Conservation (phyloP, 805 yeast genomes). For the Wickerhamiella siamensis region DNA sequence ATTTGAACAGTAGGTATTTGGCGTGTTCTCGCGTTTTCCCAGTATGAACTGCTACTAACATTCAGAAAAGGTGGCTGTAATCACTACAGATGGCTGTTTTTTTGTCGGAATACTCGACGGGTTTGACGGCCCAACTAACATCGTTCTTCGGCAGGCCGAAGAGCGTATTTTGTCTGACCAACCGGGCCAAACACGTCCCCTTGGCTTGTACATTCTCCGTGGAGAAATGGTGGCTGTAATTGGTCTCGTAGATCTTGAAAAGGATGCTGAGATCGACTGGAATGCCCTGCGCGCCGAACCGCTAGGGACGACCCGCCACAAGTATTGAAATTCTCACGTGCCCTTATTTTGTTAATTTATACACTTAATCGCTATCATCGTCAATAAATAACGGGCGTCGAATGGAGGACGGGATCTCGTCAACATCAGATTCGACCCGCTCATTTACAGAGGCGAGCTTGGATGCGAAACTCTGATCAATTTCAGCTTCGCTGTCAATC, state of each 20-base stretch:
- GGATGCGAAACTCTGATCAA: neutral
- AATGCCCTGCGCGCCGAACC: constrained; percentile 17
- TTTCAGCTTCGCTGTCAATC: neutral
- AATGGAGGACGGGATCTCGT: neutral
- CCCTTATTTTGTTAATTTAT: no score
- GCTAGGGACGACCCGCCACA: constrained; percentile 6
- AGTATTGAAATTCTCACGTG: no score
- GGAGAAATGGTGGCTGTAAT: constrained; percentile 26
- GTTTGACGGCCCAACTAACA: constrained; percentile 26
- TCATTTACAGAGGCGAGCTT: neutral
- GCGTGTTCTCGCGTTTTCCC: neutral
- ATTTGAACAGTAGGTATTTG: constrained; percentile 17
- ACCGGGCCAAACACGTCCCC: constrained; percentile 15
- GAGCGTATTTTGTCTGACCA: constrained; percentile 20
- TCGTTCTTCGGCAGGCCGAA: constrained; percentile 21
- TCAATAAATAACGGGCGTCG: neutral
- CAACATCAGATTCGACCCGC: neutral
- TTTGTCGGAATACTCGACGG: constrained; percentile 25
- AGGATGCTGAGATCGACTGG: constrained; percentile 26
- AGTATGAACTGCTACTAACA: constrained; percentile 16
- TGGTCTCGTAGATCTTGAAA: constrained; percentile 23
- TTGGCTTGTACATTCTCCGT: constrained; percentile 25
- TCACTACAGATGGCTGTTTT: constrained; percentile 25
- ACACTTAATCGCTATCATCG: neutral
- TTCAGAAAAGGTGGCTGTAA: constrained; percentile 19